Evolutionary conservation across 2,329 filamentous ascomycete species (phyloP), one percentile per base, ranked within the genome.

Genomic region (Trichoderma afroharzianum): DNA sequence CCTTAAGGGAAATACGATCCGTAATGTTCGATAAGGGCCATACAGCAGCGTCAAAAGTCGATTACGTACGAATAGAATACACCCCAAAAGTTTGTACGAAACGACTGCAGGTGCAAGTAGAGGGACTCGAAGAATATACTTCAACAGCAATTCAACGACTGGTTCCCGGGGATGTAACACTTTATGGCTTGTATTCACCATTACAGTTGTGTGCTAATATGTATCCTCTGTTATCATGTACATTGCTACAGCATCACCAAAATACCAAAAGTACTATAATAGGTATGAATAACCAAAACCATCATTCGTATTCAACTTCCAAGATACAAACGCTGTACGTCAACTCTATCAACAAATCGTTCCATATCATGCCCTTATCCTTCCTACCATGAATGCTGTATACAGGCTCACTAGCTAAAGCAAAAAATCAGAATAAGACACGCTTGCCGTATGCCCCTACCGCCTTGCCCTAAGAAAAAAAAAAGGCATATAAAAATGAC

Each of bases 401-500:
- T 18, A 58, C 63, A 58, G 21, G 15, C 57, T 39, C n/a, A 26
- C 6, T n/a, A 18, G 9, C 43, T 14, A 62, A 43, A 21, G 28
- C 4, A 15, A 4, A 26, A n/a, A 12, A 36, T 18, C 3, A 30
- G 2, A 4, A 55, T 14, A 55, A 30, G 28, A 32, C 33, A 32
- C 66, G 66, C 66, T 69, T 69, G 39, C 66, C 57, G 11, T 62
- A 24, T 43, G 43, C 30, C 28, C 39, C 28, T 30, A 28, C 28
- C 24, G 11, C 57, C 57, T 30, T 53, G 47, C n/a, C 21, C 1
- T 53, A 12, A 50, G 11, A 24, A 32, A 66, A 18, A n/a, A 36
- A 66, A 43, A 55, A 18, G 0, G 18, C n/a, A 50, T 12, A 21
- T 21, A n/a, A 21, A 21, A 50, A 50, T 50, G n/a, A 50, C 43